These are phyloP conservation scores for Trichothecium sympodiale DNA, from an alignment of 2,329 filamentous ascomycete species.

Conservation along the genomic window DNA sequence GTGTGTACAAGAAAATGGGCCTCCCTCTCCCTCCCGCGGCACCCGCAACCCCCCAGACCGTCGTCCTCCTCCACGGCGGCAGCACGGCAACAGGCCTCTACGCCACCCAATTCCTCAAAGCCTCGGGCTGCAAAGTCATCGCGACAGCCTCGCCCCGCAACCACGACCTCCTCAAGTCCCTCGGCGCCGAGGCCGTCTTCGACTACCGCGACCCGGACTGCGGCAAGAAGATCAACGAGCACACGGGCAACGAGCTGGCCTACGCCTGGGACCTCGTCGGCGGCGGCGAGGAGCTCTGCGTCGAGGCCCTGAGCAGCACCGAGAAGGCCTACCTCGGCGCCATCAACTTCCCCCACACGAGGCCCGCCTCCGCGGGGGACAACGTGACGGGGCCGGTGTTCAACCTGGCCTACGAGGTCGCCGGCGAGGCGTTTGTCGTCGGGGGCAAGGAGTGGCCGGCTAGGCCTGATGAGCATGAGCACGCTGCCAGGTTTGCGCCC, in stretches of 20 bases:
- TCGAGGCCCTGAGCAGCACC: conserved; percentile 7
- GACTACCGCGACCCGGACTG: conserved; percentile 20
- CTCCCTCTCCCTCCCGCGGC: conserved; percentile 38
- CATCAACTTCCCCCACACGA: conserved; percentile 3
- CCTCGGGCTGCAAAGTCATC: conserved; percentile 44
- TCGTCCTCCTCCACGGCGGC: conserved; percentile 35
- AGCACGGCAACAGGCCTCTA: conserved; percentile 44
- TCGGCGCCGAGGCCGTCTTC: conserved; percentile 19
- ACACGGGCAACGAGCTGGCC: conserved; percentile 10
- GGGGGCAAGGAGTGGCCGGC: conserved; percentile 6
- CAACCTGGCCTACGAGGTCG: conserved; percentile 27
- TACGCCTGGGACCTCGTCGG: conserved; percentile 22
- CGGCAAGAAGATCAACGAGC: conserved; percentile 18
- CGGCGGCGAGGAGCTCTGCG: background rate
- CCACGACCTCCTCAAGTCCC: conserved; percentile 15
- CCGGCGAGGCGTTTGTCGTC: conserved; percentile 20
- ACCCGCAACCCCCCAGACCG: conserved; percentile 9
- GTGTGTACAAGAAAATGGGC: conserved; percentile 35
- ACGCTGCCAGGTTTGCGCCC: conserved; percentile 17
- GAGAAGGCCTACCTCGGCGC: conserved; percentile 20
- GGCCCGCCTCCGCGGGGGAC: conserved; percentile 16
- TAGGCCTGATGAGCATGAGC: conserved; percentile 17
- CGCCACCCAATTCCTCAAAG: conserved; percentile 40
- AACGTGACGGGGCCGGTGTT: conserved; percentile 14
- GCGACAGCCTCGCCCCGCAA: conserved; percentile 23